Percentiles rank a stretch among this genome's conserved stretches.
Evolutionary conservation across 2,329 filamentous ascomycete genomes (phyloP).

Genomic region (Colletotrichum eremochloae): DNA sequence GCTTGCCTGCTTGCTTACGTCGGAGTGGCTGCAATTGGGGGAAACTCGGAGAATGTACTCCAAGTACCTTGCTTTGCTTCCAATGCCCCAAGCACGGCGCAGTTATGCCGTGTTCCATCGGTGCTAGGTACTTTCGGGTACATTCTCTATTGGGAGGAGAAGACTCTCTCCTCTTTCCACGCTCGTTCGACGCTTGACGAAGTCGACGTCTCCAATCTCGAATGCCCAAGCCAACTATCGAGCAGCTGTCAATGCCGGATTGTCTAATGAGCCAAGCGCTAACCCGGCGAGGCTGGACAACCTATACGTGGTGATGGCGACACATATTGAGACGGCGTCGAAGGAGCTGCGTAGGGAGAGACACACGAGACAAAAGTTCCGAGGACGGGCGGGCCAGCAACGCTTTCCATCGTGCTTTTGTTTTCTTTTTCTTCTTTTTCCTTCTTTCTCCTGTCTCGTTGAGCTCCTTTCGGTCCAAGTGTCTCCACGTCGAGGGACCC

Average conservation of each 20-base stretch:
- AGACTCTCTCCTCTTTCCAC: not conserved
- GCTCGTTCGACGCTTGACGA: not conserved
- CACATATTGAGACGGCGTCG: not conserved
- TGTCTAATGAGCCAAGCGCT: not conserved
- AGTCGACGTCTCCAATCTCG: not conserved
- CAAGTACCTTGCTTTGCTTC: not conserved
- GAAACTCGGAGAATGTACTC: slow-evolving; percentile 5
- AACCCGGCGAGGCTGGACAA: too few species aligned
- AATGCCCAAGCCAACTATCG: not conserved
- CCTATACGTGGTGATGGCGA: not conserved
- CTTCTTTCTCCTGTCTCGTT: not conserved
- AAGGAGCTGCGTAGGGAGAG: slow-evolving; percentile 3
- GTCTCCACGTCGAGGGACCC: slow-evolving; percentile 21
- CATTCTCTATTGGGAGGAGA: not conserved
- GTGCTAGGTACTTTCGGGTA: slow-evolving; percentile 20
- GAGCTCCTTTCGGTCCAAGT: not conserved
- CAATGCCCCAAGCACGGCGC: slow-evolving; percentile 4
- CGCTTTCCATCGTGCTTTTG: not conserved
- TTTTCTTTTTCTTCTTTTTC: not conserved
- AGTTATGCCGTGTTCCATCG: not conserved
- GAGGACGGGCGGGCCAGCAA: slow-evolving; percentile 1
- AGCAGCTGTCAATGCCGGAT: not conserved
- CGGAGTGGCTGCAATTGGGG: slow-evolving; percentile 11
- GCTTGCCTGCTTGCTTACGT: slow-evolving; percentile 8
- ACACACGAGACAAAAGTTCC: not conserved